phyloP scores from a whole-genome alignment of 352 stramenopile species.

The Phytopythium boreale region DNA sequence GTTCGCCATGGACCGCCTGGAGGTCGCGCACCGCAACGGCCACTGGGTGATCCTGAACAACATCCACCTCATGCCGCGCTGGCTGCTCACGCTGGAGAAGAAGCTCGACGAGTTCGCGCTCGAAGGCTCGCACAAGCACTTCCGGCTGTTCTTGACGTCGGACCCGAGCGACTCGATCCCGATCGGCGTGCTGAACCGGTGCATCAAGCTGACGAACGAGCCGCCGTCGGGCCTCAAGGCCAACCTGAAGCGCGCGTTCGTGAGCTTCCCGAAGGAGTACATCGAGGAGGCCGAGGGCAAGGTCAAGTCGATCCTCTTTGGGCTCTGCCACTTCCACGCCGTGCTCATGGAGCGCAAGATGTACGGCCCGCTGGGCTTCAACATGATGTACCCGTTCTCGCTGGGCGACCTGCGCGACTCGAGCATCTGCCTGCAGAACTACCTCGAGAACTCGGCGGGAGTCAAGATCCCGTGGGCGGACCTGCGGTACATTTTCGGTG shows the following conservation, averaged over 20 bases:
- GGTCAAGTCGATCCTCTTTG: slow-evolving; percentile 97
- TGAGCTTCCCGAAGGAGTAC: slow-evolving; percentile 95
- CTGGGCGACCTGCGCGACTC: slow-evolving; percentile 95
- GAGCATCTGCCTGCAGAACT: slow-evolving; percentile 94
- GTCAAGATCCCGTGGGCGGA: slow-evolving; percentile 97
- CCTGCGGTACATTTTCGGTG: slow-evolving; percentile 95
- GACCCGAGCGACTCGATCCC: slow-evolving; percentile 93
- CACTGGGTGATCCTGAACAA: slow-evolving; percentile 99
- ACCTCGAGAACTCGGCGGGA: slow-evolving; percentile 93
- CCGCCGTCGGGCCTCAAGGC: slow-evolving; percentile 93
- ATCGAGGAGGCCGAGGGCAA: slow-evolving; percentile 96
- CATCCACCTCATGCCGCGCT: slow-evolving; percentile 97
- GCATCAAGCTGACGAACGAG: slow-evolving; percentile 97
- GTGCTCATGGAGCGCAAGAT: slow-evolving; percentile 98
- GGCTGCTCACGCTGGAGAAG: slow-evolving; percentile 95
- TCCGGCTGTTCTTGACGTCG: slow-evolving; percentile 93
- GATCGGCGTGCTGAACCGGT: slow-evolving; percentile 94
- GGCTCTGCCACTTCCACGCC: slow-evolving; percentile 96
- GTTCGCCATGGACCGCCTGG: slow-evolving; percentile 93
- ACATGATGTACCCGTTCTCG: slow-evolving; percentile 98
- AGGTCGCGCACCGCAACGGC: slow-evolving; percentile 93
- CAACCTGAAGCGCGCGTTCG: slow-evolving; percentile 96
- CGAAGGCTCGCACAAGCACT: slow-evolving; percentile 93
- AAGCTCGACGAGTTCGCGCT: slow-evolving; percentile 96
- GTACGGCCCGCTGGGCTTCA: slow-evolving; percentile 97